Evolutionary conservation across 2,329 filamentous ascomycete species (phyloP).

Genomic region (Pestalotiopsis sp.): DNA sequence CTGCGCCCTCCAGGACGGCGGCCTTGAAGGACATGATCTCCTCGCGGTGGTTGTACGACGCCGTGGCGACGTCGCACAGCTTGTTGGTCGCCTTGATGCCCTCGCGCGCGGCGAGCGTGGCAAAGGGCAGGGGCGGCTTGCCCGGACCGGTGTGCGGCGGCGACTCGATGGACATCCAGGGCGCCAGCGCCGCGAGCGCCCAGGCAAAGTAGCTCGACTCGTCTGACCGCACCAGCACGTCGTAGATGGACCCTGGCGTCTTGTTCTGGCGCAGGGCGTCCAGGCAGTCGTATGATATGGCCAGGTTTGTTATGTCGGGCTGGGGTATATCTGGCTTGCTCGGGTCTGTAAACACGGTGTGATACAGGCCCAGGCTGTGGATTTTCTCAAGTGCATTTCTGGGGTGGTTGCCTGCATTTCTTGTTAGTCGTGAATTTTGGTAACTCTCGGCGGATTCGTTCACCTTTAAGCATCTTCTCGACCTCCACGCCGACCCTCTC

Average conservation of each 20-base stretch:
- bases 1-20: constrained; percentile 45
- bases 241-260: constrained; percentile 47
- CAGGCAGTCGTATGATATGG: constrained; percentile 63
- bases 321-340: constrained; percentile 47
- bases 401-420: constrained; percentile 28
- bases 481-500: constrained; percentile 86
- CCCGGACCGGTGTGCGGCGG: constrained; percentile 37
- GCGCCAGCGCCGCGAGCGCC: constrained; percentile 72
- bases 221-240: constrained; percentile 58
- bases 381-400: constrained; percentile 62
- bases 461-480: constrained; percentile 85
- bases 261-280: constrained; percentile 45
- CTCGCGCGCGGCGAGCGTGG: constrained; percentile 67
- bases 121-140: constrained; percentile 58
- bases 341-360: constrained; percentile 73
- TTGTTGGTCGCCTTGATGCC: constrained; percentile 81
- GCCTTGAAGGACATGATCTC: constrained; percentile 66
- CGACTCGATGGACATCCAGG: constrained; percentile 62
- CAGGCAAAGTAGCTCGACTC: constrained; percentile 74
- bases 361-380: constrained; percentile 66
- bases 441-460: not conserved
- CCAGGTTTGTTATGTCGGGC: constrained; percentile 63
- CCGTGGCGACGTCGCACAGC: constrained; percentile 65
- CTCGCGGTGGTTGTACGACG: constrained; percentile 60
- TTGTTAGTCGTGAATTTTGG: constrained; percentile 7